Conservation (phyloP, 768 basidiomycete genomes). For the Boletus rubescentipes region DNA sequence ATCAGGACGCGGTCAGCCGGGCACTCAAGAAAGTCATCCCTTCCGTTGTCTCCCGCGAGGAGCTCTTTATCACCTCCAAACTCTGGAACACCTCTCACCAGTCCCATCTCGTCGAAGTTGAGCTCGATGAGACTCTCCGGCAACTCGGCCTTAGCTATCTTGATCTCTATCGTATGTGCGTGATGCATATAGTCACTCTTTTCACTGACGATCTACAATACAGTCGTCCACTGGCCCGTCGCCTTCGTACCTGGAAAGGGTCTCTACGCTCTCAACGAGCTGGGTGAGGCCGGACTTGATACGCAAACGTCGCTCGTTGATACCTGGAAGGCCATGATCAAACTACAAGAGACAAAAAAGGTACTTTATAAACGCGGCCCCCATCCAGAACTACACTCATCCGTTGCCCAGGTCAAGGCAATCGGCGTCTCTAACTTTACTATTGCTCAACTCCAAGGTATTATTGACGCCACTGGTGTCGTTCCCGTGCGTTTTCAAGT, state of each 20-base stretch:
- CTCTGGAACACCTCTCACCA: conserved; percentile 79
- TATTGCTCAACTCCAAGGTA: conserved; percentile 58
- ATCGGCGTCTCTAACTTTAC: conserved; percentile 87
- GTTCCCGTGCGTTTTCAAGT: conserved; percentile 52
- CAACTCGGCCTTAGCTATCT: conserved; percentile 76
- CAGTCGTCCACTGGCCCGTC: conserved; percentile 81
- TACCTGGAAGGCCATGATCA: conserved; percentile 81
- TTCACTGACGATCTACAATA: neutral
- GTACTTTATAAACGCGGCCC: conserved; percentile 32
- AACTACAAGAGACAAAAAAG: conserved; percentile 66
- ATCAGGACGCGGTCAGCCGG: conserved; percentile 74
- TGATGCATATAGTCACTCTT: conserved; percentile 2
- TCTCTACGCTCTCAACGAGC: conserved; percentile 49
- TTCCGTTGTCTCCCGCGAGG: conserved; percentile 73
- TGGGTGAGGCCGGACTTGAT: conserved; percentile 56
- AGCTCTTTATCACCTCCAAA: conserved; percentile 81
- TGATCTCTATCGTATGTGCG: conserved; percentile 69
- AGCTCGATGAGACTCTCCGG: conserved; percentile 71
- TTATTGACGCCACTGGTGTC: conserved; percentile 69
- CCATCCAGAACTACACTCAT: neutral
- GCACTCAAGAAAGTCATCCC: conserved; percentile 78
- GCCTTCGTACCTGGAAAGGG: conserved; percentile 59
- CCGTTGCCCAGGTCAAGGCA: conserved; percentile 48
- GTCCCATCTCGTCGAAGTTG: conserved; percentile 65
- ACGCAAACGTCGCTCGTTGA: conserved; percentile 60